These are phyloP conservation scores for Neofusicoccum umdonicola DNA, from an alignment of 2,329 filamentous ascomycete genomes.

Conservation along the genomic window DNA sequence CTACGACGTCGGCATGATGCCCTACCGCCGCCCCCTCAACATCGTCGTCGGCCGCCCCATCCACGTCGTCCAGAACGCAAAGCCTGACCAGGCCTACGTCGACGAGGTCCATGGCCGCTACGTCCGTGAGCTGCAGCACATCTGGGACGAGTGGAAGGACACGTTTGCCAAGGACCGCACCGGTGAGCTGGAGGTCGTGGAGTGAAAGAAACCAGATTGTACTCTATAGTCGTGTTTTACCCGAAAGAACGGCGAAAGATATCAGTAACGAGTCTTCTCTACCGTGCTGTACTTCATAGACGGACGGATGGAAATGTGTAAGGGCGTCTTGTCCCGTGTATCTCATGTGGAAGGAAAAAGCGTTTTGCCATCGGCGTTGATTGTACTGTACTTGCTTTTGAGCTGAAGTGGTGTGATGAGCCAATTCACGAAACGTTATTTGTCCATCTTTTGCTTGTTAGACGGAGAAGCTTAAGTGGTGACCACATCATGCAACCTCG, in stretches of 20 bases:
- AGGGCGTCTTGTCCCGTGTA: neutral
- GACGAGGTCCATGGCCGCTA: slow-evolving; percentile 79
- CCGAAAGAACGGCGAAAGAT: neutral
- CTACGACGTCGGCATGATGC: slow-evolving; percentile 95
- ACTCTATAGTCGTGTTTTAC: too few species aligned
- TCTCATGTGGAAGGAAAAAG: neutral
- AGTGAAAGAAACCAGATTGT: slow-evolving; percentile 37
- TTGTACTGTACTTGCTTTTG: too few species aligned
- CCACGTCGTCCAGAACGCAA: slow-evolving; percentile 60
- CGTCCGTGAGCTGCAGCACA: slow-evolving; percentile 66
- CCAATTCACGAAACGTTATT: too few species aligned
- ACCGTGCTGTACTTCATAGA: neutral
- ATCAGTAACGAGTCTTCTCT: neutral
- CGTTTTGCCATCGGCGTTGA: too few species aligned
- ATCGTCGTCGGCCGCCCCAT: slow-evolving; percentile 86
- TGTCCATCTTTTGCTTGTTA: too few species aligned
- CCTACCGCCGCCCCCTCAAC: slow-evolving; percentile 82
- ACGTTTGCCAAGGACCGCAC: slow-evolving; percentile 63
- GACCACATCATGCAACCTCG: too few species aligned
- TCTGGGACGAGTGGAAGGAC: slow-evolving; percentile 79
- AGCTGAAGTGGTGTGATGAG: too few species aligned
- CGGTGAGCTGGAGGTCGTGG: slow-evolving; percentile 66
- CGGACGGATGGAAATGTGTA: neutral
- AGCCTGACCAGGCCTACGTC: slow-evolving; percentile 72
- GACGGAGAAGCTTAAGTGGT: too few species aligned